Percentiles rank a stretch among this genome's conserved stretches.
Conservation (phyloP, 495 filamentous ascomycete genomes). For the Endocarpon pusillum region DNA sequence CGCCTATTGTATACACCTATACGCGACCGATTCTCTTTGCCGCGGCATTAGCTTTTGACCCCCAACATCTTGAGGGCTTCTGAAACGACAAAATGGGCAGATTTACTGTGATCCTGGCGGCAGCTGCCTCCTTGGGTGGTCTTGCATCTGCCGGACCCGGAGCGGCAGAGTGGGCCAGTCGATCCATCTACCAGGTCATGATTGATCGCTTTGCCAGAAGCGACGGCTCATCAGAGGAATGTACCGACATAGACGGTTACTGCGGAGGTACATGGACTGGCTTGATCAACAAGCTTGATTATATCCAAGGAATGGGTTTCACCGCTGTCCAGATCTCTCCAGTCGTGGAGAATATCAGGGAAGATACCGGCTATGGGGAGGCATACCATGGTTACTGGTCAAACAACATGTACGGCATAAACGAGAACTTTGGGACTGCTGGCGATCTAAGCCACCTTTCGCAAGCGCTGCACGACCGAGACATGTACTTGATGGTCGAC, state of each 20-base stretch:
- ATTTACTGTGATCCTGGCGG: too few species aligned
- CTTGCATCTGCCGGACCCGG: neutral
- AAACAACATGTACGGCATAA: conserved; percentile 41
- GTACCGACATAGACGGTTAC: conserved; percentile 32
- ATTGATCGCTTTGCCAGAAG: conserved; percentile 55
- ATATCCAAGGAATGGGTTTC: conserved; percentile 50
- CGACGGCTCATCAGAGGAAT: conserved; percentile 32
- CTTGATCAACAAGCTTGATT: conserved; percentile 33
- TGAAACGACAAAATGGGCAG: too few species aligned
- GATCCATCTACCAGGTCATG: conserved; percentile 46
- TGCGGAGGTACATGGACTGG: conserved; percentile 57
- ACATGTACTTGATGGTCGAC: conserved; percentile 52
- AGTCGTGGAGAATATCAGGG: conserved; percentile 36
- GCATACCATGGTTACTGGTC: conserved; percentile 58
- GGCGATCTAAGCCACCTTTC: conserved; percentile 39
- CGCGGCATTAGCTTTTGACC: too few species aligned
- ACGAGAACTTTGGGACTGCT: conserved; percentile 42
- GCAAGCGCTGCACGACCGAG: conserved; percentile 32
- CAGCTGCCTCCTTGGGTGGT: neutral
- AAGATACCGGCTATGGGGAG: conserved; percentile 23
- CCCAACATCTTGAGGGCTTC: too few species aligned
- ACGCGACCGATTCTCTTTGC: too few species aligned
- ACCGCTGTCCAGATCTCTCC: conserved; percentile 57
- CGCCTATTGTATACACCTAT: too few species aligned
- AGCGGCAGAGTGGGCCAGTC: conserved; percentile 27